Base-by-base conservation (phyloP, 305 asterid genomes). In the Fraxinus dipetala region DNA sequence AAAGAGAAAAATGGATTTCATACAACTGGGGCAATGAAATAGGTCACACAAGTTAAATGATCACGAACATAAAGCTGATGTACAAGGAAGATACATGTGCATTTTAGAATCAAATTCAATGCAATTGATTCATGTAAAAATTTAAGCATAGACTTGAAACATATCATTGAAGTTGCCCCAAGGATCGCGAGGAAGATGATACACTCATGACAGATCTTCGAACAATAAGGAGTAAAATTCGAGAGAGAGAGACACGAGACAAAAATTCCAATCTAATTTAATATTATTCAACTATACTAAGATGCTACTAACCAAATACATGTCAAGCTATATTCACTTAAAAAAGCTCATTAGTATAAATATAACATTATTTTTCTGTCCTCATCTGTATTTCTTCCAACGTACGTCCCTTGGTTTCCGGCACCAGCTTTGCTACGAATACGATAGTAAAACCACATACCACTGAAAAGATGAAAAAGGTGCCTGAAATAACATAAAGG, bases 331-430 rank as follows among this genome's bases (percentile, higher is more conserved):
- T n/a, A 56, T 18, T 56, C 11, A 18, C 28, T 51, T 16, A 51
- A 56, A 51, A 56, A 6, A 45, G 11, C 67, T 56, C 26, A 56
- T 20, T 20, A 18, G 67, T 6, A 56, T 2, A 31, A 70, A 70
- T 6, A 1, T 70, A 70, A 5, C 26, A 70, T 32, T 83, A 87
- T 32, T 80, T 80, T 76, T 34, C 82, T 28, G 86, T 35, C 48
- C 81, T 72, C 45, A 6, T 91, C 30, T 92, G 98, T 83, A 91
- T 93, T 85, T 93, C 97, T 85, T 93, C 95, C 9, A 92, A 85
- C 5, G 88, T 91, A 16, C 94, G 89, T n/a, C 94, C 98, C 85
- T 87, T 93, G 8, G 97, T 93, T 85, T 93, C 97, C 0, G 94
- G 97, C 43, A 93, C 87, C 82, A 92, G 85, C 88, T 75, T 85